phyloP scores from a whole-genome alignment of 2,329 filamentous ascomycete species.

The Talaromyces sp. region DNA sequence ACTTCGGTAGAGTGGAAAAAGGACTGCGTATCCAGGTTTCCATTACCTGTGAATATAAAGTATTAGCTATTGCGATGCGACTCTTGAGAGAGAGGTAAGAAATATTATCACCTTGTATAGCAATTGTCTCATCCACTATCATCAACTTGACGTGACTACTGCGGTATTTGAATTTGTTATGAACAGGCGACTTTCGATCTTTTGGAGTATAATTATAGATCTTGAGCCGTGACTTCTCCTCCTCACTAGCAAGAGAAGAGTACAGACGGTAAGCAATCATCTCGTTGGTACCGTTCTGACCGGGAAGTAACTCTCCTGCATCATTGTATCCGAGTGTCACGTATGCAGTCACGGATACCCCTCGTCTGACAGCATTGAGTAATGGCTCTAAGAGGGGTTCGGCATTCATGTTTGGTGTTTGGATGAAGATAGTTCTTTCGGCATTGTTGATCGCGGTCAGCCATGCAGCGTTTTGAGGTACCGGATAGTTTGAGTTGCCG shows the following conservation, averaged over 20 bases:
- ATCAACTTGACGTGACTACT: slow-evolving; percentile 74
- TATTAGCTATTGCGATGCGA: not conserved
- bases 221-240: slow-evolving; percentile 49
- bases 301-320: slow-evolving; percentile 67
- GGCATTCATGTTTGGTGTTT: slow-evolving; percentile 72
- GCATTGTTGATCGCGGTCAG: slow-evolving; percentile 65
- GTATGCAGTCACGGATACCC: slow-evolving; percentile 64
- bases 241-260: slow-evolving; percentile 48
- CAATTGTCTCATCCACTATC: slow-evolving; percentile 64
- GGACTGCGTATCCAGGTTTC: slow-evolving; percentile 75
- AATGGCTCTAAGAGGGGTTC: slow-evolving; percentile 61
- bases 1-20: slow-evolving; percentile 76
- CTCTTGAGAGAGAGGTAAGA: not conserved
- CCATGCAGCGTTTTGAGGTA: slow-evolving; percentile 72
- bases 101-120: slow-evolving; percentile 51
- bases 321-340: slow-evolving; percentile 77
- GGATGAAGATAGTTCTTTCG: slow-evolving; percentile 63
- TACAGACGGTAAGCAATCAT: slow-evolving; percentile 61
- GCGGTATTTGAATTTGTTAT: slow-evolving; percentile 60
- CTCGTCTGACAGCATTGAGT: slow-evolving; percentile 59
- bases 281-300: slow-evolving; percentile 71
- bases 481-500: slow-evolving; percentile 56
- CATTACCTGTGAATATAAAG: slow-evolving; percentile 47
- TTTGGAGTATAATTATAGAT: slow-evolving; percentile 69
- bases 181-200: slow-evolving; percentile 63